Evolutionary conservation across 75 land plant genomes (phyloP).

Genomic region (Gnetum montanum): DNA sequence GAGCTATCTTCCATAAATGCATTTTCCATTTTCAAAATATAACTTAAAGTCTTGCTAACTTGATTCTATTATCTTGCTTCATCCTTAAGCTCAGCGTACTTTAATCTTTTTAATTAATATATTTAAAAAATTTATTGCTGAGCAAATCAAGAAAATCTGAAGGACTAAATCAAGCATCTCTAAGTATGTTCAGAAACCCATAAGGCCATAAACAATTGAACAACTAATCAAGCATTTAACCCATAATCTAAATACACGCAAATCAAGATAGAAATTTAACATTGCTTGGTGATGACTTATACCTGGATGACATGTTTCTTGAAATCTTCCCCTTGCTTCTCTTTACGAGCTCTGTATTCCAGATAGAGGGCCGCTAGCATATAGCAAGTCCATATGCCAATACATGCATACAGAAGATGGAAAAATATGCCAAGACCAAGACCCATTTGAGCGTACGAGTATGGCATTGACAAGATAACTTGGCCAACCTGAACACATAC

Average conservation of each 20-base stretch:
- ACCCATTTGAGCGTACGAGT: constrained; percentile 38
- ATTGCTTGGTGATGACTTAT: too few species aligned
- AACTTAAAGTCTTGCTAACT: not conserved
- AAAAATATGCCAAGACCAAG: constrained; percentile 20
- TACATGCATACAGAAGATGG: constrained; percentile 19
- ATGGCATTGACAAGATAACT: constrained; percentile 34
- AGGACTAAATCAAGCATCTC: too few species aligned
- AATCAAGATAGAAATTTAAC: too few species aligned
- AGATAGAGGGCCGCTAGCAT: constrained; percentile 23
- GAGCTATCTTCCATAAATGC: not conserved
- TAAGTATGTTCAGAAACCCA: too few species aligned
- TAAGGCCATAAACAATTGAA: too few species aligned
- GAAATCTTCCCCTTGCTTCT: constrained; percentile 39
- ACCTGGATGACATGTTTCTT: constrained; percentile 31
- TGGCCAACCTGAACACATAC: constrained; percentile 52
- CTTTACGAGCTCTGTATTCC: constrained; percentile 38
- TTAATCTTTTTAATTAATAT: not conserved
- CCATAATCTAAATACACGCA: too few species aligned
- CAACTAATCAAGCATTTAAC: too few species aligned
- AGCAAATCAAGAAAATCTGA: not conserved
- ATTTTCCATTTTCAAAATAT: not conserved
- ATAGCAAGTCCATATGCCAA: constrained; percentile 37
- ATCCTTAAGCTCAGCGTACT: not conserved
- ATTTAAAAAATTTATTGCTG: not conserved
- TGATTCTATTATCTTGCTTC: not conserved